phyloP scores from a whole-genome alignment of 148 eudicot genomes.

The Vaccinium macrocarpon region DNA sequence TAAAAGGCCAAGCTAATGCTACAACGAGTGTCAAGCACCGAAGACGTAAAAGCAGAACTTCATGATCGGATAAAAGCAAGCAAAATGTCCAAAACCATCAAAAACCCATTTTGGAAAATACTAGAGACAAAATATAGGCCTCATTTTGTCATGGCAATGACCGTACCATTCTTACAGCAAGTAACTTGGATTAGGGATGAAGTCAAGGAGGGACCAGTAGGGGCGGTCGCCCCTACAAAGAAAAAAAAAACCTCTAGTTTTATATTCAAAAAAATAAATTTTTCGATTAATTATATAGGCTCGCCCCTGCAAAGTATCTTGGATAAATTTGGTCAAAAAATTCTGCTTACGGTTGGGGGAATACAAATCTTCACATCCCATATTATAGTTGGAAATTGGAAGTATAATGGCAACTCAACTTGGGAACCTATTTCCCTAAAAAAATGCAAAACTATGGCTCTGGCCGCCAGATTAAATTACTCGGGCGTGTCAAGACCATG shows the following conservation, averaged over 20 bases:
- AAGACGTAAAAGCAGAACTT: slow-evolving; percentile 2
- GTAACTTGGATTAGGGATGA: slow-evolving; percentile 9
- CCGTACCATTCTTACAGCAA: slow-evolving; percentile 11
- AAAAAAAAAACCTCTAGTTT: neutral
- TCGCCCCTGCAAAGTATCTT: neutral
- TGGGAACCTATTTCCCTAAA: slow-evolving; percentile 9
- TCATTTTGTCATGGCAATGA: slow-evolving; percentile 14
- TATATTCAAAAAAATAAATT: no score
- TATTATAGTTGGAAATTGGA: slow-evolving; percentile 15
- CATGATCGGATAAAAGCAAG: slow-evolving; percentile 14
- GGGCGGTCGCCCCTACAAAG: neutral
- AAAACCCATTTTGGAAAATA: slow-evolving; percentile 3
- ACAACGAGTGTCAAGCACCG: slow-evolving; percentile 5
- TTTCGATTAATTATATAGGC: neutral
- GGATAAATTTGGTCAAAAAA: slow-evolving; percentile 8
- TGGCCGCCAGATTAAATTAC: no score
- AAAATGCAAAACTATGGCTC: no score
- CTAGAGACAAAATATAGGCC: slow-evolving; percentile 8
- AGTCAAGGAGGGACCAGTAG: no score
- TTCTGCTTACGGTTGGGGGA: slow-evolving; percentile 11
- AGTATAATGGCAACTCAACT: slow-evolving; percentile 24
- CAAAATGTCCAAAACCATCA: neutral
- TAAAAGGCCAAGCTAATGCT: slow-evolving; percentile 13
- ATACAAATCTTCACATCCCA: slow-evolving; percentile 13
- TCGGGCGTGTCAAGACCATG: no score